Conservation (phyloP, 1,284 basidiomycete species). For the Macrocybe sp. region DNA sequence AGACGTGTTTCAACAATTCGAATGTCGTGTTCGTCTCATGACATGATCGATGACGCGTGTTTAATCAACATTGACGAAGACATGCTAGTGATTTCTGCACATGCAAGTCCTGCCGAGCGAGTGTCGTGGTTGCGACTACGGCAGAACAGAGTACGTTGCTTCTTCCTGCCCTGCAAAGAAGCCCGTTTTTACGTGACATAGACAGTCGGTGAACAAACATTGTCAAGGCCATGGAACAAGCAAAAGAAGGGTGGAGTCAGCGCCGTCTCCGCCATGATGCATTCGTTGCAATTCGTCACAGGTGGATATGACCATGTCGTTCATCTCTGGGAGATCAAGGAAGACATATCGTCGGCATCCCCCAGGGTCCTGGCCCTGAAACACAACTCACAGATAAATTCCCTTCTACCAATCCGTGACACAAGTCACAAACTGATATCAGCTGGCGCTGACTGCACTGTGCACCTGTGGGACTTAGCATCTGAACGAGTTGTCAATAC, state of each 20-base stretch:
- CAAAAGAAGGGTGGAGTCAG: conserved; percentile 36
- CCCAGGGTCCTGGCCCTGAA: conserved; percentile 31
- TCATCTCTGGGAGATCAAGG: conserved; percentile 39
- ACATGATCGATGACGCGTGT: conserved; percentile 39
- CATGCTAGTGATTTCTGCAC: conserved; percentile 30
- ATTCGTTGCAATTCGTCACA: conserved; percentile 37
- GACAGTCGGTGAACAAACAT: conserved; percentile 1
- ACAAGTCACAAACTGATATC: conserved; percentile 43
- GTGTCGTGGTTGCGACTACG: conserved; percentile 22
- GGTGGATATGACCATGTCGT: conserved; percentile 48
- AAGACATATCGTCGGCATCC: conserved; percentile 26
- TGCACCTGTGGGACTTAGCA: conserved; percentile 42
- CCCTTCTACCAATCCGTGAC: conserved; percentile 37
- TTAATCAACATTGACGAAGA: conserved; percentile 23
- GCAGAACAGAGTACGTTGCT: conserved; percentile 18
- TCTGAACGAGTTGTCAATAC: conserved; percentile 36
- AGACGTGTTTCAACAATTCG: too few species aligned
- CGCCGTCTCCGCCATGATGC: conserved; percentile 34
- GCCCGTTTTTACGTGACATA: conserved; percentile 5
- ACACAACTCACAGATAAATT: conserved; percentile 39
- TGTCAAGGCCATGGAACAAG: conserved; percentile 25
- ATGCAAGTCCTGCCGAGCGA: conserved; percentile 32
- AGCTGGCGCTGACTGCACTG: conserved; percentile 41
- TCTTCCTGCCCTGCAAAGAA: neutral
- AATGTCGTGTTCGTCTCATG: conserved; percentile 11